These are phyloP conservation scores for Apium graveolens DNA, from an alignment of 129 eudicot species.

Conservation along the genomic window DNA sequence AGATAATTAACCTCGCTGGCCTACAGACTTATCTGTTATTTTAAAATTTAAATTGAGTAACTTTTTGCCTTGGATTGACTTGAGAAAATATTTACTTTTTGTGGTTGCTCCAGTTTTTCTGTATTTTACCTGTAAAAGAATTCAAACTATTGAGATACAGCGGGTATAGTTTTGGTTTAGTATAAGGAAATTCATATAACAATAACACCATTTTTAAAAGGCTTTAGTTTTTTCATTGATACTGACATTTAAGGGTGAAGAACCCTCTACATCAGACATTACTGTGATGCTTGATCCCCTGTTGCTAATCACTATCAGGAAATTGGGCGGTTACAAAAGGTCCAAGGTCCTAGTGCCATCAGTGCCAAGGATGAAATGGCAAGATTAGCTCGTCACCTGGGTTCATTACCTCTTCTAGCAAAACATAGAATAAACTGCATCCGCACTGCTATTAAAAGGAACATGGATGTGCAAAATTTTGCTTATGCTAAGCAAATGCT, in stretches of 20 bases:
- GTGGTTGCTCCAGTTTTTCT: not conserved
- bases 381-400: slow-evolving; percentile 84
- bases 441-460: slow-evolving; percentile 85
- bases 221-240: not conserved
- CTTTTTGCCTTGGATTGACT: not conserved
- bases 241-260: not conserved
- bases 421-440: slow-evolving; percentile 93
- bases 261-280: not conserved
- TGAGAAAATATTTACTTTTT: not conserved
- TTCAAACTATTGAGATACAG: not conserved
- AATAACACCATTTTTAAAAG: not conserved
- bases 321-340: slow-evolving; percentile 82
- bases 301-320: slow-evolving; percentile 38
- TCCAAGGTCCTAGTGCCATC: slow-evolving; percentile 82
- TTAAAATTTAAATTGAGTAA: not conserved
- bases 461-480: slow-evolving; percentile 95
- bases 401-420: slow-evolving; percentile 92
- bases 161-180: not conserved
- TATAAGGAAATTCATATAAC: not conserved
- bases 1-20: not conserved
- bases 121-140: not conserved
- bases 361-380: slow-evolving; percentile 99
- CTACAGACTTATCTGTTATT: not conserved
- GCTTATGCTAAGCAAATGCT: slow-evolving; percentile 93
- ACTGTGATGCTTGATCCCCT: not conserved